A percentile compares a stretch with the other conserved stretches of the same genome.
phyloP scores from a whole-genome alignment of 2,329 filamentous ascomycete genomes.

The Colletotrichum falcatum region DNA sequence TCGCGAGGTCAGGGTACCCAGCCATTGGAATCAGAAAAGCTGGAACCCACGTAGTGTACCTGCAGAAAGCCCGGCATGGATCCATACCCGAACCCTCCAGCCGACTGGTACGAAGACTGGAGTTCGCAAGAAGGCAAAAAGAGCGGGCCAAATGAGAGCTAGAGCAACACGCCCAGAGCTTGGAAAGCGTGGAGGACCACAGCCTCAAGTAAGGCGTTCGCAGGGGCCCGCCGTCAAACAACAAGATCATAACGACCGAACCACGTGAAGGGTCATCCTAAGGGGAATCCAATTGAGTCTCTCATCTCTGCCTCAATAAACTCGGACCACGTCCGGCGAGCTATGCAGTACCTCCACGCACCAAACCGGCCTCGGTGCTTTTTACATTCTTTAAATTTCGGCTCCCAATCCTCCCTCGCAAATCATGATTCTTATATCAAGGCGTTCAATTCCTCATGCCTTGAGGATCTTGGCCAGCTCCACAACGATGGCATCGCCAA shows the following conservation, averaged over 20 bases:
- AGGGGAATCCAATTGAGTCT: not conserved
- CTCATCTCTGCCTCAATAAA: not conserved
- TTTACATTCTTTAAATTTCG: not conserved
- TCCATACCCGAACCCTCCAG: too few species aligned
- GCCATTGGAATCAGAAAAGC: too few species aligned
- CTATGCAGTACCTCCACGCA: not conserved
- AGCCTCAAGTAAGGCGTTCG: not conserved
- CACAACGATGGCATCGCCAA: slow-evolving; percentile 79
- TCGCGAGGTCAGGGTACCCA: too few species aligned
- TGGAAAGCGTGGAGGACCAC: too few species aligned
- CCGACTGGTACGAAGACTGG: too few species aligned
- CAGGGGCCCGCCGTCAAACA: too few species aligned
- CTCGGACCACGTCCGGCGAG: not conserved
- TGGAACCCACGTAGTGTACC: too few species aligned
- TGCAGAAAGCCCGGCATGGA: too few species aligned
- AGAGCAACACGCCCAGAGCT: too few species aligned
- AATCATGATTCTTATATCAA: not conserved
- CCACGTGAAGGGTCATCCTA: not conserved
- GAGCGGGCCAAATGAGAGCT: too few species aligned
- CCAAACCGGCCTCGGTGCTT: not conserved
- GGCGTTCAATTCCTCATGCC: slow-evolving; percentile 41
- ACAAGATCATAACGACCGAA: not conserved
- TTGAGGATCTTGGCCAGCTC: slow-evolving; percentile 79
- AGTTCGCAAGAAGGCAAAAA: too few species aligned
- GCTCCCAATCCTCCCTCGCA: not conserved